Evolutionary conservation across 768 basidiomycete genomes (phyloP).

Genomic region (Astraeus odoratus): DNA sequence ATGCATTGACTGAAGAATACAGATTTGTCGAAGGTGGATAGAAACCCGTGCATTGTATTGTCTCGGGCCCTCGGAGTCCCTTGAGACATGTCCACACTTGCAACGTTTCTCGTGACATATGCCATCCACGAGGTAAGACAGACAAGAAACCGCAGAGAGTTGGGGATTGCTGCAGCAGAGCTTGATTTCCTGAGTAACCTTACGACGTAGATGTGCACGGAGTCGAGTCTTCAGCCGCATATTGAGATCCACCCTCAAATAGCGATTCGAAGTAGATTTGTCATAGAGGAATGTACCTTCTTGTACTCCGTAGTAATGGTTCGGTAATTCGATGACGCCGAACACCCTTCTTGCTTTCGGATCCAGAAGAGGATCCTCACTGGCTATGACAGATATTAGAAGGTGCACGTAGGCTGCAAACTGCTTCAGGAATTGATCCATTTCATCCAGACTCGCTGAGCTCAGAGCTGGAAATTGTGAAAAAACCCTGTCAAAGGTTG

Average conservation of each 20-base stretch:
- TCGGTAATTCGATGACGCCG: not conserved
- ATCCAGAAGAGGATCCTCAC: slow-evolving; percentile 26
- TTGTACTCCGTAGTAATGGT: not conserved
- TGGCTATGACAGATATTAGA: slow-evolving; percentile 32
- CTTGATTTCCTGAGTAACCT: not conserved
- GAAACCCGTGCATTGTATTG: not conserved
- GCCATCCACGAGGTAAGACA: not conserved
- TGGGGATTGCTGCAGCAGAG: not conserved
- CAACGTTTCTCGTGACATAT: not conserved
- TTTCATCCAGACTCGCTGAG: slow-evolving; percentile 26
- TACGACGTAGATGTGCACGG: not conserved
- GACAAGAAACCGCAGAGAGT: not conserved
- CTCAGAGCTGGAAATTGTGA: not conserved
- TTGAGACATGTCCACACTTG: not conserved
- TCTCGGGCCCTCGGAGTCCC: not conserved
- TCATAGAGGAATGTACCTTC: not conserved
- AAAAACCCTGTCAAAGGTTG: not conserved
- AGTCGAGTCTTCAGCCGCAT: not conserved
- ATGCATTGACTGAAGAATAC: not conserved
- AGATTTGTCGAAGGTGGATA: not conserved
- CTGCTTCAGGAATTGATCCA: slow-evolving; percentile 21
- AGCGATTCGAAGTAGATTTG: not conserved
- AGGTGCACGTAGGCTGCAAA: slow-evolving; percentile 17
- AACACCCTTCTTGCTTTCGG: not conserved
- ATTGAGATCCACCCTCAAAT: not conserved